phyloP scores from a whole-genome alignment of 768 basidiomycete genomes.

The Boletellus ananas region DNA sequence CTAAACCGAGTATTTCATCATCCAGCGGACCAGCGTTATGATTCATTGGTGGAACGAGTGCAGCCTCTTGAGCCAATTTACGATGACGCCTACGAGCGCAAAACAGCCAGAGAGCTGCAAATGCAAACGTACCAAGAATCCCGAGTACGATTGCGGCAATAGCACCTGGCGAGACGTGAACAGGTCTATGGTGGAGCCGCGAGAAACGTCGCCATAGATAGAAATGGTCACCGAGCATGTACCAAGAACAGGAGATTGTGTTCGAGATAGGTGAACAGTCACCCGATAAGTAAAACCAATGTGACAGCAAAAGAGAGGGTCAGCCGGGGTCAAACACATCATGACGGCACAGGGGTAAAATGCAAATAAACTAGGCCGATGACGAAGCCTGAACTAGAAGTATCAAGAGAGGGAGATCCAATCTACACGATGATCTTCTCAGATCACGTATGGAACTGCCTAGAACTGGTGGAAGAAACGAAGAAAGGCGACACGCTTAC shows the following conservation, averaged over 20 bases:
- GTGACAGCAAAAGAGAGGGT: conserved; percentile 17
- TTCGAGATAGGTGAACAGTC: conserved; percentile 1
- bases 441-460: conserved; percentile 4
- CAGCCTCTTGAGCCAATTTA: conserved; percentile 18
- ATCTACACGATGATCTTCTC: conserved; percentile 8
- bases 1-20: conserved; percentile 19
- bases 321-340: conserved; percentile 12
- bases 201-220: conserved; percentile 3
- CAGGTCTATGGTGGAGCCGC: conserved; percentile 4
- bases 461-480: neutral
- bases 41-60: conserved; percentile 5
- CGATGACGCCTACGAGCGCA: conserved; percentile 32
- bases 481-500: conserved; percentile 13
- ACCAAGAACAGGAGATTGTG: conserved; percentile 4
- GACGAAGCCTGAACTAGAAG: conserved; percentile 4
- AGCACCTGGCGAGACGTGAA: conserved; percentile 21
- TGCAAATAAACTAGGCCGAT: conserved; percentile 2
- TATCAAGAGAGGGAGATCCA: neutral
- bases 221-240: conserved; percentile 1
- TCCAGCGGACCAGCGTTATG: conserved; percentile 18
- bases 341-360: conserved; percentile 20
- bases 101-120: conserved; percentile 28
- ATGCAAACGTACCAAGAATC: conserved; percentile 23
- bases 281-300: conserved; percentile 9
- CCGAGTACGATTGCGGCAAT: conserved; percentile 25